Evolutionary conservation across 768 basidiomycete genomes (phyloP).

Genomic region (Termitomyces eurrhizus): DNA sequence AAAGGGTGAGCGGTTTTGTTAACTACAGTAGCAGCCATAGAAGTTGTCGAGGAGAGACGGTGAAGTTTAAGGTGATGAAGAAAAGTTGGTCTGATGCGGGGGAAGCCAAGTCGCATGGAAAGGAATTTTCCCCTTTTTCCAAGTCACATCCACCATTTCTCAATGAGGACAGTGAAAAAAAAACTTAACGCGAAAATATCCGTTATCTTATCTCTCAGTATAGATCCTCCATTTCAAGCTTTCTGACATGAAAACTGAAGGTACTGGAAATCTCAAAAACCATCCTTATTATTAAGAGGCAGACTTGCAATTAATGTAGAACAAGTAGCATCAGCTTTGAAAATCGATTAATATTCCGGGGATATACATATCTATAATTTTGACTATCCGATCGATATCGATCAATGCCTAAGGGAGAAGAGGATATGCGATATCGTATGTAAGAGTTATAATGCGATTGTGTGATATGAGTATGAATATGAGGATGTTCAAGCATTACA

Average conservation of each 20-base stretch:
- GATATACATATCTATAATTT: not conserved
- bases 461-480: not conserved
- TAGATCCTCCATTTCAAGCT: not conserved
- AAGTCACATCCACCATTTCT: constrained; percentile 9
- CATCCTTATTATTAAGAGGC: not conserved
- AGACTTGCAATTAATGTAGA: not conserved
- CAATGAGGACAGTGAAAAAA: not conserved
- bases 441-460: not conserved
- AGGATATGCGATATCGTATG: not conserved
- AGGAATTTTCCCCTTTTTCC: constrained; percentile 8
- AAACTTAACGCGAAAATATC: not conserved
- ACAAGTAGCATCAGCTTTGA: not conserved
- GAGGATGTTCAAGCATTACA: not conserved
- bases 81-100: constrained; percentile 16
- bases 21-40: constrained; percentile 31
- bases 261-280: not conserved
- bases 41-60: constrained; percentile 14
- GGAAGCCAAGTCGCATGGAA: constrained; percentile 17
- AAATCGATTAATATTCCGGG: not conserved
- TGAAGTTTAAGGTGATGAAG: constrained; percentile 12
- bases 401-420: not conserved
- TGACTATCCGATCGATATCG: not conserved
- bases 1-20: constrained; percentile 87
- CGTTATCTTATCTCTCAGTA: constrained; percentile 7
- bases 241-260: not conserved